phyloP scores from a whole-genome alignment of 2,329 filamentous ascomycete species.

The Penicillium crustosum region DNA sequence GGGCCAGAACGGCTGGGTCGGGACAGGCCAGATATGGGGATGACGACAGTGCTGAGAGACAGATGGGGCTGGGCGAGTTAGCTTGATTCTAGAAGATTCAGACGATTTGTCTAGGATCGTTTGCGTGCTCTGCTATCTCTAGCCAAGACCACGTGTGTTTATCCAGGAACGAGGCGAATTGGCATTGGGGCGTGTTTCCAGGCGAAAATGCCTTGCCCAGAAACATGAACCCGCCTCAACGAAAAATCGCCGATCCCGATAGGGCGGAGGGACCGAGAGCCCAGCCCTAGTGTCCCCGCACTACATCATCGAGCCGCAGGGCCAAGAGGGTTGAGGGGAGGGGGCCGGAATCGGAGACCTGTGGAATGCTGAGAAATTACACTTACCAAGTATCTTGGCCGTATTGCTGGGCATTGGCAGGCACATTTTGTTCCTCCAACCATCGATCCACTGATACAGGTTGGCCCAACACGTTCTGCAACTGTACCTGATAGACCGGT shows the following conservation, averaged over 20 bases:
- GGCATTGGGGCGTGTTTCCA: neutral
- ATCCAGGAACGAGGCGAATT: conserved; percentile 1
- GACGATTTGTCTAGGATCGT: neutral
- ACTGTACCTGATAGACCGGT: conserved; percentile 15
- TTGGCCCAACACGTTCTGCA: conserved; percentile 15
- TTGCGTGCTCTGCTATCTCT: neutral
- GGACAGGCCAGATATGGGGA: conserved; percentile 22
- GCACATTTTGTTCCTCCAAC: conserved; percentile 27
- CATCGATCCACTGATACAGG: conserved; percentile 28
- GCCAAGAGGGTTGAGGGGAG: conserved; percentile 15
- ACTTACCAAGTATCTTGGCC: conserved; percentile 33
- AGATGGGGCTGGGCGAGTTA: conserved; percentile 29
- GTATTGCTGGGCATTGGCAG: conserved; percentile 20
- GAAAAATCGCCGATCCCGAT: neutral
- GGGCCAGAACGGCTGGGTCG: conserved; percentile 21
- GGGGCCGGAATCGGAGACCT: conserved; percentile 1
- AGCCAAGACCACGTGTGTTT: neutral
- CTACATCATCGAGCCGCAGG: conserved; percentile 9
- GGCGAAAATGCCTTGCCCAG: conserved; percentile 8
- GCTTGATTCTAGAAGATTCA: conserved; percentile 10
- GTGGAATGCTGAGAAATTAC: conserved; percentile 3
- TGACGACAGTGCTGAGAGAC: conserved; percentile 28
- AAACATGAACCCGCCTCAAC: neutral
- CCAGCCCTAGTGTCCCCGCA: conserved; percentile 10
- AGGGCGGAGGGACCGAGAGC: conserved; percentile 6